These are phyloP conservation scores for Pulveroboletus sp. DNA, from an alignment of 768 basidiomycete species.

Conservation along the genomic window DNA sequence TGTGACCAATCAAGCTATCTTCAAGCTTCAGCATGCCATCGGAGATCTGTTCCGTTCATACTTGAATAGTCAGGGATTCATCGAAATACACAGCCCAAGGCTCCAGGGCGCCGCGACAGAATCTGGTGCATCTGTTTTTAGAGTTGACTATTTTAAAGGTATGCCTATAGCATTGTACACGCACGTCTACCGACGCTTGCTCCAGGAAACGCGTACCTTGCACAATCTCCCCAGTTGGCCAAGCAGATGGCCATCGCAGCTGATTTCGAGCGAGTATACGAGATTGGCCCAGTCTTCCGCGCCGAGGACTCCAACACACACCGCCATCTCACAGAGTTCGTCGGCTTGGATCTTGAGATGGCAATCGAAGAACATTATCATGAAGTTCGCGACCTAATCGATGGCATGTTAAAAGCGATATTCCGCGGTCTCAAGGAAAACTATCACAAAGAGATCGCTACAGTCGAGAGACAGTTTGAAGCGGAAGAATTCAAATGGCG, in stretches of 20 bases:
- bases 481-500: slow-evolving; percentile 95
- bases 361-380: slow-evolving; percentile 98
- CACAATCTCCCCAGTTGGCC: slow-evolving; percentile 94
- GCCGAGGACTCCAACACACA: slow-evolving; percentile 97
- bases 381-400: slow-evolving; percentile 91
- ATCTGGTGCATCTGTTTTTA: slow-evolving; percentile 95
- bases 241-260: slow-evolving; percentile 99
- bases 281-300: slow-evolving; percentile 95
- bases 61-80: slow-evolving; percentile 71
- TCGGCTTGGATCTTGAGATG: slow-evolving; percentile 99
- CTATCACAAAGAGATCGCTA: slow-evolving; percentile 78
- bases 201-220: slow-evolving; percentile 85
- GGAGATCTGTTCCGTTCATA: slow-evolving; percentile 83
- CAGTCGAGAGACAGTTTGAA: slow-evolving; percentile 83
- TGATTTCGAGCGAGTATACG: slow-evolving; percentile 97
- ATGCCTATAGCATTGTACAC: background rate
- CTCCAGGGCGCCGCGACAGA: slow-evolving; percentile 96
- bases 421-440: slow-evolving; percentile 79
- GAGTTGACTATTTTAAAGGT: slow-evolving; percentile 97
- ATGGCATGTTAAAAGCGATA: slow-evolving; percentile 79
- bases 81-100: slow-evolving; percentile 97
- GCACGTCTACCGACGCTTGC: background rate
- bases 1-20: slow-evolving; percentile 92
- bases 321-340: slow-evolving; percentile 97
- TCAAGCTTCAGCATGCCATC: slow-evolving; percentile 87